Conservation (phyloP, 176 grass and related monocot species). For the Tuctoria greenei region DNA sequence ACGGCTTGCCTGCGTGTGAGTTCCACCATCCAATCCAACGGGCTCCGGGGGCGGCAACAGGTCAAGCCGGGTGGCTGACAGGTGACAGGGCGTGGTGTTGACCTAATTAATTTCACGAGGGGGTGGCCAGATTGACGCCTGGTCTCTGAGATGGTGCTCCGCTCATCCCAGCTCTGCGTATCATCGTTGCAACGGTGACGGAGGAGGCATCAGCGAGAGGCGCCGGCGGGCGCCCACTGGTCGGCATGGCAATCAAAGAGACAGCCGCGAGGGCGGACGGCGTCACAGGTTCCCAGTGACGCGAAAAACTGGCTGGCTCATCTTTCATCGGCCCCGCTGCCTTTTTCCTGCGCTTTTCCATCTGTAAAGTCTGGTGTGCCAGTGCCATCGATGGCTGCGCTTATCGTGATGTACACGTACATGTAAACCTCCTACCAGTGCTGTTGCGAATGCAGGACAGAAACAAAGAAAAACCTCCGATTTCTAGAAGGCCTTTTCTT, state of each 20-base stretch:
- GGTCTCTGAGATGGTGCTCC: neutral
- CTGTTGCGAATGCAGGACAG: neutral
- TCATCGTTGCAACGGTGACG: neutral
- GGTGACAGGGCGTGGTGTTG: neutral
- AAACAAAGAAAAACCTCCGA: neutral
- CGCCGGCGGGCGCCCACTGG: constrained; percentile 7
- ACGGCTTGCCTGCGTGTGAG: neutral
- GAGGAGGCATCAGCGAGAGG: neutral
- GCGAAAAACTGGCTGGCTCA: constrained; percentile 31
- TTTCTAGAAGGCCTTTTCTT: neutral
- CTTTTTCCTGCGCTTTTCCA: constrained; percentile 14
- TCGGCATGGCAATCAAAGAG: constrained; percentile 3
- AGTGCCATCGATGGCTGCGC: constrained; percentile 29
- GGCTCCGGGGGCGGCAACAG: neutral
- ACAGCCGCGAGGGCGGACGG: neutral
- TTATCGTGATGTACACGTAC: constrained; percentile 32
- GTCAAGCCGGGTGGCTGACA: constrained; percentile 12
- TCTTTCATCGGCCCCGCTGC: constrained; percentile 27
- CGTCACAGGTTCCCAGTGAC: constrained; percentile 54
- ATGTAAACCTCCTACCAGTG: neutral
- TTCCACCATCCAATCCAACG: neutral
- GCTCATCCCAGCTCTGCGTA: neutral
- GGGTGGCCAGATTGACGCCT: neutral
- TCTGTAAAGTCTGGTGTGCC: constrained; percentile 33
- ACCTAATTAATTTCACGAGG: neutral